Conservation (phyloP, 2,329 filamentous ascomycete species). For the Venturia aucupariae region DNA sequence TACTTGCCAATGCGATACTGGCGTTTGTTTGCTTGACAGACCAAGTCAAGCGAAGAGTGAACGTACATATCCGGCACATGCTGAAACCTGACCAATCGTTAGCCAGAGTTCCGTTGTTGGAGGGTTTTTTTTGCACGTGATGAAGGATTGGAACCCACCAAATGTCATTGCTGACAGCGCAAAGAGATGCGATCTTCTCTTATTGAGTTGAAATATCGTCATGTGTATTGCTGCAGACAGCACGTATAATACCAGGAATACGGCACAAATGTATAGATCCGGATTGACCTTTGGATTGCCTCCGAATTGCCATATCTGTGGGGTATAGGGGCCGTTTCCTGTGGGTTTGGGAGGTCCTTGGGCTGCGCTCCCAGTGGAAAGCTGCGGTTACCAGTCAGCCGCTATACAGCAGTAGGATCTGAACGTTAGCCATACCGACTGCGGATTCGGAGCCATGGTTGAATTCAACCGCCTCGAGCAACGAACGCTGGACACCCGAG, state of each 20-base stretch:
- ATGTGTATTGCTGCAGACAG: conserved; percentile 31
- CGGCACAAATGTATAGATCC: conserved; percentile 32
- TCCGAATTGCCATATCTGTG: conserved; percentile 20
- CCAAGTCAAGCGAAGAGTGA: conserved; percentile 28
- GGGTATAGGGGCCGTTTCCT: conserved; percentile 8
- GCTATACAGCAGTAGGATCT: no score
- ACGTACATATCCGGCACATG: conserved; percentile 33
- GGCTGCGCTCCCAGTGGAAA: neutral
- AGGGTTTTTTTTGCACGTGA: neutral
- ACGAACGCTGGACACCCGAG: neutral
- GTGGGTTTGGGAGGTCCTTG: neutral
- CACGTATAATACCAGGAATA: conserved; percentile 34
- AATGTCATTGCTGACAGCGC: conserved; percentile 32
- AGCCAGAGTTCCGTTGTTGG: neutral
- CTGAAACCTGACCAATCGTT: conserved; percentile 29
- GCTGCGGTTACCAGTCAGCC: neutral
- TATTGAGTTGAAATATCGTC: conserved; percentile 33
- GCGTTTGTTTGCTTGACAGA: conserved; percentile 31
- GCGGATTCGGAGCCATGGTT: neutral
- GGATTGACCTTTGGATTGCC: conserved; percentile 27
- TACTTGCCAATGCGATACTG: conserved; percentile 46
- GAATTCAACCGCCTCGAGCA: neutral
- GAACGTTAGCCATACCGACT: neutral
- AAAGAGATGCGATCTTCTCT: conserved; percentile 32
- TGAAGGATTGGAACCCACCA: conserved; percentile 20